Evolutionary conservation across 495 filamentous ascomycete genomes (phyloP), one percentile per base, ranked within the genome.

Genomic region (Podospora tetraspora): DNA sequence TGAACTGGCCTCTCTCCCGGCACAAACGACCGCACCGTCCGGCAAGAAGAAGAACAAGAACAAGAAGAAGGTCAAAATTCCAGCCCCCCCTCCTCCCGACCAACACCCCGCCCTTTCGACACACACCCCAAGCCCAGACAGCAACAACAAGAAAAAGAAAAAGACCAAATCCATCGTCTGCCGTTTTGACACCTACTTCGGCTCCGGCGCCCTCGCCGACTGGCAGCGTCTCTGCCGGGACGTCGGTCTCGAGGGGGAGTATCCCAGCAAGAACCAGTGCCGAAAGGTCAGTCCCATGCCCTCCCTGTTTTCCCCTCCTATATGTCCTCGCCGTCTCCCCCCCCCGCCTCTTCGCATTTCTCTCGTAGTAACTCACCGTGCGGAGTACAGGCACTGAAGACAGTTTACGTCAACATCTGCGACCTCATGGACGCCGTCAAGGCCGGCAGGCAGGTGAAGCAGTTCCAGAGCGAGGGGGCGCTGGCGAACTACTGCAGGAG

Each of bases 141-240:
- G 8, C 29, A 30, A 30, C 8, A 1, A 10, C 8, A 30, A 9
- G 29, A 30, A 30, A 30, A 30, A 30, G 29, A 13, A 37, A 3
- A 25, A 25, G 25, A 3, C 25, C 25, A 25, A 25, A 25, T 1
- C 25, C 58, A 32, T 56, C 23, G 59, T 63, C 34, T 16, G 2
- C 11, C 23, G 29, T 0, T 68, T 68, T 60, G 52, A 58, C n/a
- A 43, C 16, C 21, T 63, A 63, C 43, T 79, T 80, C 63, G 77
- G 78, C 61, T 3, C 32, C 0, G 75, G 76, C n/a, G 66, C 70
- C 0, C 73, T 82, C 0, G 11, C 63, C 9, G 71, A 78, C 43
- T 81, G 77, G 77, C 76, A 79, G 58, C 70, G 72, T 1, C 63
- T 82, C n/a, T 78, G 79, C 73, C 6, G 1, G 2, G 74, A 81